Evolutionary conservation across 331 rosid genomes (phyloP).

Genomic region (Pyracantha coccinea): DNA sequence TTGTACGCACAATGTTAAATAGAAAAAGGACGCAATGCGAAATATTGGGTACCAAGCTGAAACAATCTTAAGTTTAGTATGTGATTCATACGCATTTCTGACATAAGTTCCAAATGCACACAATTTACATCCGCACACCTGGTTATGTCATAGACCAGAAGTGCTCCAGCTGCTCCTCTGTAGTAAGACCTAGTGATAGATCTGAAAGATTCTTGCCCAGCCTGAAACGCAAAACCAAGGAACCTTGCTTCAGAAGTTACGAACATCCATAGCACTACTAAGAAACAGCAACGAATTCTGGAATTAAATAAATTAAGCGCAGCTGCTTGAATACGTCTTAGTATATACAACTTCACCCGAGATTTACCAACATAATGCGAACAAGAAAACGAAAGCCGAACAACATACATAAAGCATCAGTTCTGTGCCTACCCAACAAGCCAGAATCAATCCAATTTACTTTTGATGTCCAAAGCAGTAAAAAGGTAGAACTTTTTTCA

Average conservation of each 20-base stretch:
- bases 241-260: constrained; percentile 14
- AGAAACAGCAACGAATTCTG: not conserved
- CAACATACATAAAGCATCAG: not conserved
- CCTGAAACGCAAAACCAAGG: constrained; percentile 37
- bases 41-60: not conserved
- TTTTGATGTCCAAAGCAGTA: no score
- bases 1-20: not conserved
- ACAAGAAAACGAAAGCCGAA: not conserved
- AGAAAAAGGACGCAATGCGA: not conserved
- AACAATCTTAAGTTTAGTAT: not conserved
- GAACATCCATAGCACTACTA: not conserved
- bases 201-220: constrained; percentile 98
- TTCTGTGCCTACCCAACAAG: no score
- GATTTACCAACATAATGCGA: not conserved
- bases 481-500: not conserved
- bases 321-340: not conserved
- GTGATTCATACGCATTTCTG: not conserved
- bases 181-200: constrained; percentile 92
- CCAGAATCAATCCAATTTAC: no score
- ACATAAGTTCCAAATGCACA: not conserved
- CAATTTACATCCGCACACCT: constrained; percentile 40
- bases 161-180: constrained; percentile 96
- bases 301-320: not conserved
- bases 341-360: not conserved
- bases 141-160: constrained; percentile 91